Conservation (phyloP, 352 stramenopile species). For the Phytophthora pini region DNA sequence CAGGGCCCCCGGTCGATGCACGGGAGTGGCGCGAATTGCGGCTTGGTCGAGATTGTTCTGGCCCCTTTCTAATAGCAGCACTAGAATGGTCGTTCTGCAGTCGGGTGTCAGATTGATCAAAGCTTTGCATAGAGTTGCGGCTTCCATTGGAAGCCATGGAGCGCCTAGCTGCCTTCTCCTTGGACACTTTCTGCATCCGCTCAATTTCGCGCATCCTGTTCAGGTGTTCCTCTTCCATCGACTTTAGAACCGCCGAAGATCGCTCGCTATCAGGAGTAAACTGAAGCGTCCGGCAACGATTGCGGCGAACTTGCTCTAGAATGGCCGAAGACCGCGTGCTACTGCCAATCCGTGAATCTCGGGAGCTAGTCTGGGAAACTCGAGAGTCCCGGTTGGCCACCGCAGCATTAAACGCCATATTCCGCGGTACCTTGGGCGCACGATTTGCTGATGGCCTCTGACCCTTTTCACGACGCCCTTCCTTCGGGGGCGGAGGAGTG, state of each 20-base stretch:
- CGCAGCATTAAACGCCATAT: slow-evolving; percentile 22
- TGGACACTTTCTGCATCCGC: slow-evolving; percentile 32
- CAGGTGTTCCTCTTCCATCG: slow-evolving; percentile 52
- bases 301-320: slow-evolving; percentile 52
- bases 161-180: slow-evolving; percentile 31
- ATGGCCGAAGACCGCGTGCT: slow-evolving; percentile 51
- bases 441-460: slow-evolving; percentile 12
- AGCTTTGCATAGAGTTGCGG: slow-evolving; percentile 19
- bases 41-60: slow-evolving; percentile 3
- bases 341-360: slow-evolving; percentile 29
- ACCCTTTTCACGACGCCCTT: slow-evolving; percentile 16
- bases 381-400: slow-evolving; percentile 21
- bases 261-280: slow-evolving; percentile 44
- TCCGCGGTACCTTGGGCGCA: slow-evolving; percentile 16
- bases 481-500: slow-evolving; percentile 26
- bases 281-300: slow-evolving; percentile 50
- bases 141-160: slow-evolving; percentile 29
- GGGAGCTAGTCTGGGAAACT: slow-evolving; percentile 29
- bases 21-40: slow-evolving; percentile 20
- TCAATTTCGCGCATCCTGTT: slow-evolving; percentile 54
- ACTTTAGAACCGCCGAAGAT: slow-evolving; percentile 39
- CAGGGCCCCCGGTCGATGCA: neutral
- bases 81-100: slow-evolving; percentile 4
- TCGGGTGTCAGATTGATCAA: slow-evolving; percentile 1
- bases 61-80: slow-evolving; percentile 14